Base-by-base conservation (phyloP, 139 green algal species). In the Tetraselmis chui region DNA sequence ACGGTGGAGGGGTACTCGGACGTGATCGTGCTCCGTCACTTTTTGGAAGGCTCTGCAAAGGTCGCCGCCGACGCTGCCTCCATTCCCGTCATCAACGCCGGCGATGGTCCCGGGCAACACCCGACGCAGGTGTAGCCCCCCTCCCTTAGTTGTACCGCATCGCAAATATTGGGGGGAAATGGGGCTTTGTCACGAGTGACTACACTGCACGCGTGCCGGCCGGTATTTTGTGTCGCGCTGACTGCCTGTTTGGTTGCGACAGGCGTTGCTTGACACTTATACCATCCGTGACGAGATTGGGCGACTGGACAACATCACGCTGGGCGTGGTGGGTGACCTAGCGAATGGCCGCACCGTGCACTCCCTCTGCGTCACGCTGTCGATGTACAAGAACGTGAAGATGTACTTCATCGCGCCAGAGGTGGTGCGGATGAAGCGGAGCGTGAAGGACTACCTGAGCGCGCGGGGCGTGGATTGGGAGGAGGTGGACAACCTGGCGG, bases 211-310 rank as follows among this genome's bases (percentile, higher is more conserved):
- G n/a, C n/a, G n/a, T n/a, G n/a, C n/a, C n/a, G n/a, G n/a, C n/a
- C n/a, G n/a, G n/a, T n/a, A n/a, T n/a, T n/a, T n/a, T n/a, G n/a
- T n/a, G n/a, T n/a, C n/a, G n/a, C n/a, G n/a, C n/a, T n/a, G n/a
- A n/a, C n/a, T n/a, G n/a, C n/a, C 78, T 29, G 18, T 76, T 76
- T 76, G 25, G 23, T 32, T 59, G 58, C 23, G 32, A 45, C 92
- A 99, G 92, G 96, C 97, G 0, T 90, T 99, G 78, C 90, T 99
- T 30, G 97, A 99, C 85, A 88, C 97, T 28, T 99, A 99, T 90
- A 99, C 96, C 82, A 99, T 99, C 84, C 86, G 94, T 76, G 92
- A 92, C 23, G 97, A 99, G 89, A 85, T 99, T 1, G 96, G 96
- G 1, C 83, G 93, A 1, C 86, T 98, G 59, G 89, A 98, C 59